These are phyloP conservation scores for Suhomyces emberorum DNA, from an alignment of 805 yeast genomes.

Conservation along the genomic window DNA sequence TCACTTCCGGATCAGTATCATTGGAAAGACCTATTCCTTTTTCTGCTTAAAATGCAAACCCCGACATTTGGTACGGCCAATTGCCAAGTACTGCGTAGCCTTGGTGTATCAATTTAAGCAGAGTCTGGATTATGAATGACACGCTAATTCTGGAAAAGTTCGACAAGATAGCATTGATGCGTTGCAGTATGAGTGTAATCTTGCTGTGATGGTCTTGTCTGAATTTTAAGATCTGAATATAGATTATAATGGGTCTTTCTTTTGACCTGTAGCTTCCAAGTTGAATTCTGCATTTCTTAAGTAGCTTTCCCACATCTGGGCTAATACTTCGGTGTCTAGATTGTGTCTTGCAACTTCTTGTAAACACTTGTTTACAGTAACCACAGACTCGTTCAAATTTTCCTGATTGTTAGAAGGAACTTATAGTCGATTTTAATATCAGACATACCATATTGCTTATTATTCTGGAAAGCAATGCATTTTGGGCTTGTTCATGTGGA, in stretches of 20 bases:
- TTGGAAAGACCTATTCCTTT: too few relatives aligned
- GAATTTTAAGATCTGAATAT: too few relatives aligned
- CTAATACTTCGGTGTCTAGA: constrained; percentile 64
- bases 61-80: too few relatives aligned
- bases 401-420: constrained; percentile 41
- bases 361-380: constrained; percentile 57
- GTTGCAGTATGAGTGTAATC: too few relatives aligned
- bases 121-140: too few relatives aligned
- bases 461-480: constrained; percentile 71
- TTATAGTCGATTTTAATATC: not conserved
- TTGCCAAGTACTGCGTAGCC: too few relatives aligned
- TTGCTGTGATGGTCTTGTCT: too few relatives aligned
- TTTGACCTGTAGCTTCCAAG: constrained; percentile 61
- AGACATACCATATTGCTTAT: constrained; percentile 68
- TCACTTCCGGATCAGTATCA: too few relatives aligned
- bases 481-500: constrained; percentile 82
- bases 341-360: constrained; percentile 62
- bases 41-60: too few relatives aligned
- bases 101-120: too few relatives aligned
- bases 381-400: constrained; percentile 67
- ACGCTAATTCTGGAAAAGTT: too few relatives aligned
- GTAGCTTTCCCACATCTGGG: constrained; percentile 79
- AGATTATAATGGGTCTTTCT: constrained; percentile 48
- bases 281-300: constrained; percentile 68
- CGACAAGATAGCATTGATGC: too few relatives aligned